Evolutionary conservation across 75 land plant species (phyloP).

Genomic region (Pinus albicaulis): DNA sequence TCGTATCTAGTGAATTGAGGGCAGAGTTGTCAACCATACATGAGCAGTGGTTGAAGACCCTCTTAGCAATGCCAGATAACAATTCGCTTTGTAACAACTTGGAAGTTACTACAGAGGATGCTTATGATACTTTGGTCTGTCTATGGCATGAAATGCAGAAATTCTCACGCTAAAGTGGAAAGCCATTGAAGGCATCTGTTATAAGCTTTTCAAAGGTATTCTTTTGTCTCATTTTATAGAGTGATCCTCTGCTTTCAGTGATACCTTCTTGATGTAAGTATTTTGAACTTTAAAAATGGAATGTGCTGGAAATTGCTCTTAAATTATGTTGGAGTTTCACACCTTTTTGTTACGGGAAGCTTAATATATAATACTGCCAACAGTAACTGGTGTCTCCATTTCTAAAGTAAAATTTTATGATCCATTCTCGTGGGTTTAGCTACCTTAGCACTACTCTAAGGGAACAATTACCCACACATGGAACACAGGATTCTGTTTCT

Average conservation of each 20-base stretch:
- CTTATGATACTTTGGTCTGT: conserved; percentile 49
- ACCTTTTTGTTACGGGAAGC: not conserved
- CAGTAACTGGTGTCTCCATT: not conserved
- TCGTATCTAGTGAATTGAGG: conserved; percentile 51
- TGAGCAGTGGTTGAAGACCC: conserved; percentile 59
- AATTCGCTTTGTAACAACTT: not conserved
- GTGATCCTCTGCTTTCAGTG: not conserved
- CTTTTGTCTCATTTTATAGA: not conserved
- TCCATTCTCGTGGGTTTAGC: not conserved
- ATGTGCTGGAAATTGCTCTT: not conserved
- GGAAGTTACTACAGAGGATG: conserved; percentile 41
- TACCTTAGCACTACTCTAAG: not conserved
- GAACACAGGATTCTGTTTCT: not conserved
- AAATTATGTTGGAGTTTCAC: not conserved
- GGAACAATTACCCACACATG: not conserved
- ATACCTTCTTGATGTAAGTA: not conserved
- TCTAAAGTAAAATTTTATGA: not conserved
- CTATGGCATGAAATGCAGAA: conserved; percentile 72
- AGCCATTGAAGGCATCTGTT: not conserved
- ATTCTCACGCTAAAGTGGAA: conserved; percentile 5
- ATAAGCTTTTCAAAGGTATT: not conserved
- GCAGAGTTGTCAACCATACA: conserved; percentile 68
- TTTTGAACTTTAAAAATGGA: not conserved
- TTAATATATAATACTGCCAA: not conserved
- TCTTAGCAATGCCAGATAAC: conserved; percentile 22